Evolutionary conservation across 163 green algal species (phyloP).

Genomic region (Chloroidium sp.): DNA sequence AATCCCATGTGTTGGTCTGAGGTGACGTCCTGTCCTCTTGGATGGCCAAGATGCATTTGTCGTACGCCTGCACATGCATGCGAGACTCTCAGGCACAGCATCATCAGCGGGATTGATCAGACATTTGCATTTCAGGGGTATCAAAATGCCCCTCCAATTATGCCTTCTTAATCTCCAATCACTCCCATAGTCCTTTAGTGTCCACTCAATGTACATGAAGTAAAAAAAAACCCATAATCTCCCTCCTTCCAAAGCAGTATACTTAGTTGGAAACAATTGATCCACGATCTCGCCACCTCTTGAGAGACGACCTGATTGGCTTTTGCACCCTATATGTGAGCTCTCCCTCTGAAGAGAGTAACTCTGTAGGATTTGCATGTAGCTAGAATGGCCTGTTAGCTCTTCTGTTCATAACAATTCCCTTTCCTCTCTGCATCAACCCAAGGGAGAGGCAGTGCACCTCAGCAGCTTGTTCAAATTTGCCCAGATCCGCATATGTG

Average conservation of each 20-base stretch:
- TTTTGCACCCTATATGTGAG: too few relatives aligned
- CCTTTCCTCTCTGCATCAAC: background rate
- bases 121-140: background rate
- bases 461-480: background rate
- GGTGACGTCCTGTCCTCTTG: background rate
- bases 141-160: too few relatives aligned
- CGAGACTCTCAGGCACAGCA: background rate
- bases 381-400: too few relatives aligned
- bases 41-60: background rate
- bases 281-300: background rate
- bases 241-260: background rate
- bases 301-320: too few relatives aligned
- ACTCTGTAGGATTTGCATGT: too few relatives aligned
- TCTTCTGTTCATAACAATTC: background rate
- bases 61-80: background rate
- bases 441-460: background rate
- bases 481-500: background rate
- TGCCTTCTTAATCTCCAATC: too few relatives aligned
- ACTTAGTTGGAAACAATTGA: background rate
- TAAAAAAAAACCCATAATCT: too few relatives aligned
- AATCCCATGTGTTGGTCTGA: background rate
- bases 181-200: too few relatives aligned
- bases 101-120: background rate
- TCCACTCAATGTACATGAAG: too few relatives aligned
- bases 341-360: too few relatives aligned